Base-by-base conservation (phyloP, 768 basidiomycete species). In the Trametes cingulata region DNA sequence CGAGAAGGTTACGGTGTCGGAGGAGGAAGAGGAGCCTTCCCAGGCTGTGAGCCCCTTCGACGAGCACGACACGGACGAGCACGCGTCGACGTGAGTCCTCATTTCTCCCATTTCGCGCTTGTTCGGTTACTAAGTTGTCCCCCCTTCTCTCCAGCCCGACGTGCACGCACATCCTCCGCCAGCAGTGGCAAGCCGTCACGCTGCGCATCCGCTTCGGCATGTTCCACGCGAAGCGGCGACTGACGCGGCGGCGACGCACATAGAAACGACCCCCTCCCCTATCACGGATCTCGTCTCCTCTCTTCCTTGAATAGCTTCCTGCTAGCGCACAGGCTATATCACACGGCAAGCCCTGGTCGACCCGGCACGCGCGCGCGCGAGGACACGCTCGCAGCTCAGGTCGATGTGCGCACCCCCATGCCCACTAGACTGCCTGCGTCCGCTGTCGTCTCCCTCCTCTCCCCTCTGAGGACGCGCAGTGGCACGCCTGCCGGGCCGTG, bases 111-210 rank as follows among this genome's bases (percentile, higher is more conserved):
- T 39, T 24, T 39, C 35, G 5, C 25, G 17, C 17, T 7, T 46
- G 19, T 24, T 22, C 19, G 35, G n/a, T 35, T 48, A 51, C 62
- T 59, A 20, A 50, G 48, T 19, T 19, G 1, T 40, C 29, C 14
- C 15, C 48, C 39, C 49, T 24, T 52, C 20, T 52, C 20, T 52
- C 24, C 58, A 85, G 83, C 3, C 86, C 86, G 13, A 84, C 84
- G 36, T 87, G 86, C 72, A 72, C 75, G 9, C 76, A 85, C 68
- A 74, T 72, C 47, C 71, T 88, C 42, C 75, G 76, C 56, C 75
- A 82, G 9, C 82, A 85, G 58, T 87, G 87, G 86, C 83, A 85
- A 65, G 84, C 85, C 9, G 61, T 87, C 27, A 70, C 77, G 0
- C 78, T 88, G 20, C 73, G 83, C 58, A 64, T 87, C 29, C 77